Conservation (phyloP, 345 rosid species). For the Populus alba region DNA sequence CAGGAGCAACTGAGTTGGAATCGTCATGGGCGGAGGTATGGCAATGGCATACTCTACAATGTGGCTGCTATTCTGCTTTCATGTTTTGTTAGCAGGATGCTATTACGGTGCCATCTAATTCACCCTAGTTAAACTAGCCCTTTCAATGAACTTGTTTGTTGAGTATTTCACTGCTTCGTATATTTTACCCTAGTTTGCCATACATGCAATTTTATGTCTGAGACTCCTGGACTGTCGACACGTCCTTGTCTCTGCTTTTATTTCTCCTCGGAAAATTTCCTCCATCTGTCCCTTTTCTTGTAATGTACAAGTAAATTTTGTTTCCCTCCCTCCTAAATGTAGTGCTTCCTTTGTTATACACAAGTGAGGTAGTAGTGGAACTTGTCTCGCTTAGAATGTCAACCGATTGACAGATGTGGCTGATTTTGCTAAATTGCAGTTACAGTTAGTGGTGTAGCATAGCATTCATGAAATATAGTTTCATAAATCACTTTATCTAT, state of each 20-base stretch:
- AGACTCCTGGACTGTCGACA: neutral
- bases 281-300: too few relatives aligned
- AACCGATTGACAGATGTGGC: neutral
- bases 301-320: neutral
- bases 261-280: too few relatives aligned
- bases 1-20: conserved; percentile 76
- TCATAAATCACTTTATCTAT: neutral
- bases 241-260: neutral
- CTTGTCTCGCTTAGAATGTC: neutral
- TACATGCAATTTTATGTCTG: neutral
- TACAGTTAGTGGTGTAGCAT: neutral
- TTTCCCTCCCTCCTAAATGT: neutral
- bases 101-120: neutral
- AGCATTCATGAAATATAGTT: neutral
- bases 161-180: neutral
- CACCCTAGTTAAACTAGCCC: neutral
- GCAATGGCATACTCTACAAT: neutral
- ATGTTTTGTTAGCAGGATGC: neutral
- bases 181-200: neutral
- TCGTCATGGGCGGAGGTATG: conserved; percentile 85
- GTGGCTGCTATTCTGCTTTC: neutral
- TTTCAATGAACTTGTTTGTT: neutral
- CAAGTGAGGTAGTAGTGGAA: too few relatives aligned
- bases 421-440: neutral
- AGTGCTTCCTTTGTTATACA: neutral